A percentile compares a stretch with the other conserved stretches of the same genome.
phyloP scores from a whole-genome alignment of 495 filamentous ascomycete species.

The Penicillium subrubescens region DNA sequence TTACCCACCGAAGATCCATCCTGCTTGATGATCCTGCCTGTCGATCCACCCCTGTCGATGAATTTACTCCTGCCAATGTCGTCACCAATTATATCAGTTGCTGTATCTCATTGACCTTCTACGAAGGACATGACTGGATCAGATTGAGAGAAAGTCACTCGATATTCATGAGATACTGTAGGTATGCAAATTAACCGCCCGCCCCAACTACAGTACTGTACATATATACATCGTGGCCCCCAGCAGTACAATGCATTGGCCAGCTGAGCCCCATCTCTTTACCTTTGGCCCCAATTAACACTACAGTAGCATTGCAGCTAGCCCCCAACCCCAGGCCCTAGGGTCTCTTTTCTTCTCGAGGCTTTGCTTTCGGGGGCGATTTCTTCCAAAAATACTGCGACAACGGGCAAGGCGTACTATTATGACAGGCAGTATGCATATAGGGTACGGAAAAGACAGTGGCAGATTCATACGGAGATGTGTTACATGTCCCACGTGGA shows the following conservation, averaged over 20 bases:
- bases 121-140: not conserved
- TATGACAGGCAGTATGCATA: no score
- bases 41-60: constrained; percentile 19
- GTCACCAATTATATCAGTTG: no score
- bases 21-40: constrained; percentile 2
- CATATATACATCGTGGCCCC: not conserved
- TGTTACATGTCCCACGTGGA: no score
- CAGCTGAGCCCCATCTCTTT: not conserved
- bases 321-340: not conserved
- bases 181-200: no score
- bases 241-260: not conserved
- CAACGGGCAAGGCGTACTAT: no score
- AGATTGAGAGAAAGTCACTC: not conserved
- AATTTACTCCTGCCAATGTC: not conserved
- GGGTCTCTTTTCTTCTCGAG: no score
- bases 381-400: no score
- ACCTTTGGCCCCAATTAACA: not conserved
- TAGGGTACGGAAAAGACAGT: no score
- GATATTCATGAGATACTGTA: no score
- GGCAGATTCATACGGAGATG: no score
- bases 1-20: not conserved
- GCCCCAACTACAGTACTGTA: no score
- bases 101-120: not conserved
- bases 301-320: not conserved
- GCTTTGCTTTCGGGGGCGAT: no score